Evolutionary conservation across 2,329 filamentous ascomycete species (phyloP).

Genomic region (Cordyceps farinosa): DNA sequence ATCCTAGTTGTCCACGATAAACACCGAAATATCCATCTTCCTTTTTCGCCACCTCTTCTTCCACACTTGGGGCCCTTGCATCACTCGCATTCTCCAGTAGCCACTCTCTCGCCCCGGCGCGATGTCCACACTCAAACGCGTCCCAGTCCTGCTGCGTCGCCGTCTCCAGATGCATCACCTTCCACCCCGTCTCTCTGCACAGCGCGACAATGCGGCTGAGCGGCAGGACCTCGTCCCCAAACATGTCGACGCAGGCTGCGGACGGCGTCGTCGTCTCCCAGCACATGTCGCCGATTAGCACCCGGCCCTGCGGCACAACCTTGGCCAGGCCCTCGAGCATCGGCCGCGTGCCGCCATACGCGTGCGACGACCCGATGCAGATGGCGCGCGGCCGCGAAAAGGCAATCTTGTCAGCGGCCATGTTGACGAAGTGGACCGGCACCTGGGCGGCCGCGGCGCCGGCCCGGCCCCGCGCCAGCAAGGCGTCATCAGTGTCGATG

Average conservation of each 20-base stretch:
- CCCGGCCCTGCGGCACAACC: constrained; percentile 17
- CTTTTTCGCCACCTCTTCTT: constrained; percentile 4
- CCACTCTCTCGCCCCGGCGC: constrained; percentile 18
- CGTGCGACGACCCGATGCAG: constrained; percentile 22
- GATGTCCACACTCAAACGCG: constrained; percentile 19
- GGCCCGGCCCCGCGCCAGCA: constrained; percentile 11
- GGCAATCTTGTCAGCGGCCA: background rate
- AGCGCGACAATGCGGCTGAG: constrained; percentile 12
- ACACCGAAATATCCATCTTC: constrained; percentile 15
- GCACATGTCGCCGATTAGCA: constrained; percentile 21
- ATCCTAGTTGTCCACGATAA: constrained; percentile 17
- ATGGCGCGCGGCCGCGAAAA: constrained; percentile 16
- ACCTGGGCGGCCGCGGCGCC: background rate
- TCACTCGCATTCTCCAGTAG: constrained; percentile 9
- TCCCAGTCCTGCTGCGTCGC: constrained; percentile 21
- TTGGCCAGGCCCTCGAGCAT: constrained; percentile 17
- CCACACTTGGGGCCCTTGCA: background rate
- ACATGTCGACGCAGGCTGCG: constrained; percentile 5
- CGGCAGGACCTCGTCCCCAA: constrained; percentile 13
- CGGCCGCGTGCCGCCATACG: constrained; percentile 17
- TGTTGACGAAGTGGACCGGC: constrained; percentile 4
- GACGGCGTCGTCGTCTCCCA: constrained; percentile 17
- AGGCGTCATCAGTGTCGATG: constrained; percentile 17
- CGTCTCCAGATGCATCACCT: constrained; percentile 18
- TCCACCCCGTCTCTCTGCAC: constrained; percentile 20